Evolutionary conservation across 441 rosid species (phyloP).

Genomic region (Erodium texanum): DNA sequence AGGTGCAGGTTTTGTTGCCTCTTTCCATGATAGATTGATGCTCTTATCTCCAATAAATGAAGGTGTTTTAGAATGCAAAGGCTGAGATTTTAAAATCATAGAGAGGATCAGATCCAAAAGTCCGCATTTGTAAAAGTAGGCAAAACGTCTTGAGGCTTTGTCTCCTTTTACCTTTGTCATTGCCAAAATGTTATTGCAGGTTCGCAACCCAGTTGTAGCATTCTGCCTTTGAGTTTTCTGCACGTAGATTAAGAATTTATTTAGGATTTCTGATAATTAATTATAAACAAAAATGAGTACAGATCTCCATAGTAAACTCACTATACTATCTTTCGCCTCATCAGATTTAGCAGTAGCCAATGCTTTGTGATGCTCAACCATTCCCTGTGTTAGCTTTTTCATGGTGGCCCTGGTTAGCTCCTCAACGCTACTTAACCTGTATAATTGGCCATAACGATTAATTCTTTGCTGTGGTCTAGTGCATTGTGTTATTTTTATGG

Average conservation of each 20-base stretch:
- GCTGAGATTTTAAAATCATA: conserved; percentile 32
- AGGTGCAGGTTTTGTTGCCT: conserved; percentile 49
- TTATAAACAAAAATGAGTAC: not conserved
- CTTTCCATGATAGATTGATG: conserved; percentile 89
- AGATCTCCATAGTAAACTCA: conserved; percentile 31
- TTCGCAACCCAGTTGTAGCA: conserved; percentile 76
- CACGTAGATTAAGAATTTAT: conserved; percentile 9
- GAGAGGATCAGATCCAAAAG: conserved; percentile 2
- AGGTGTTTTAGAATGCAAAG: conserved; percentile 79
- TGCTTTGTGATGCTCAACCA: conserved; percentile 89
- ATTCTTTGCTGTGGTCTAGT: not conserved
- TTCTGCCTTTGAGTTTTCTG: conserved; percentile 88
- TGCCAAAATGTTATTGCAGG: conserved; percentile 92
- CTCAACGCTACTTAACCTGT: conserved; percentile 73
- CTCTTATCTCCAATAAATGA: conserved; percentile 81
- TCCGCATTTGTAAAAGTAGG: conserved; percentile 4
- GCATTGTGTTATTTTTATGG: not conserved
- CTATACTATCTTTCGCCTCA: conserved; percentile 71
- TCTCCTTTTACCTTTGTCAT: conserved; percentile 71
- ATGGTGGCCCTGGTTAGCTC: conserved; percentile 83
- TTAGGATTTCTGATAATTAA: not conserved
- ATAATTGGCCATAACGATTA: conserved; percentile 7
- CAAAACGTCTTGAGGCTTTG: conserved; percentile 1
- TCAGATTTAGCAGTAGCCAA: conserved; percentile 89
- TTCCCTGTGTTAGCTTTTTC: conserved; percentile 92